Evolutionary conservation across 208 protist species (phyloP).

Genomic region (Leishmania braziliensis): DNA sequence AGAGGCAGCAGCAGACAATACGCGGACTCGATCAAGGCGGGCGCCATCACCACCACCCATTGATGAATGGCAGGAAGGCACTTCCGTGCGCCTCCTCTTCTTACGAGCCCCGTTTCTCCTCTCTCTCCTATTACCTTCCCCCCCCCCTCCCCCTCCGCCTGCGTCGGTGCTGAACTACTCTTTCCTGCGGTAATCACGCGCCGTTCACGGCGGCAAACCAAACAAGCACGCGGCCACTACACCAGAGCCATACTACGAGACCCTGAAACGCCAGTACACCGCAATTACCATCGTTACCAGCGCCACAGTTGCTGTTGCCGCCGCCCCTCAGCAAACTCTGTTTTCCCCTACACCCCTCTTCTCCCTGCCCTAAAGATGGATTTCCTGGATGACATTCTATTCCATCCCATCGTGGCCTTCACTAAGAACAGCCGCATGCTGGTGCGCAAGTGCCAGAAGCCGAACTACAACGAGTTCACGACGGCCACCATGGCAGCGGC

Average conservation of each 20-base stretch:
- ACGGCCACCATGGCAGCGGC: slow-evolving; percentile 83
- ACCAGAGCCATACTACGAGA: not conserved
- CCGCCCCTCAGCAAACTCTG: not conserved
- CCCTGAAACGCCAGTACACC: not conserved
- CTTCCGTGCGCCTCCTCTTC: not conserved
- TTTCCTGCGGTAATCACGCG: not conserved
- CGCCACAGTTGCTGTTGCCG: not conserved
- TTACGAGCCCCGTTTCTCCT: not conserved
- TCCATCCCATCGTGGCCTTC: slow-evolving; percentile 82
- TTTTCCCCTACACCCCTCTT: not conserved
- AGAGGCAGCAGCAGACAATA: not conserved
- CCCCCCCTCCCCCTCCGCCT: not conserved
- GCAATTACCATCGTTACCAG: not conserved
- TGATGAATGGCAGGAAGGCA: not conserved
- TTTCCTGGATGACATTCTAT: slow-evolving; percentile 79
- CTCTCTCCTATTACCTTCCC: not conserved
- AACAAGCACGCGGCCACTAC: not conserved
- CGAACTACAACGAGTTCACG: slow-evolving; percentile 94
- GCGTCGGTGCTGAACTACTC: not conserved
- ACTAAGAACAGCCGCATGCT: slow-evolving; percentile 90
- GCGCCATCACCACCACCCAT: not conserved
- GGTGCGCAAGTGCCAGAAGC: slow-evolving; percentile 92
- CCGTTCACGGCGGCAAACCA: not conserved
- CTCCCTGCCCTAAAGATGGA: slow-evolving; percentile 58
- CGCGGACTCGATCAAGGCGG: not conserved